Percentiles rank a stretch among this genome's conserved stretches.
These are phyloP conservation scores for Dendrobium officinale DNA, from an alignment of 106 monocot species.

Conservation along the genomic window DNA sequence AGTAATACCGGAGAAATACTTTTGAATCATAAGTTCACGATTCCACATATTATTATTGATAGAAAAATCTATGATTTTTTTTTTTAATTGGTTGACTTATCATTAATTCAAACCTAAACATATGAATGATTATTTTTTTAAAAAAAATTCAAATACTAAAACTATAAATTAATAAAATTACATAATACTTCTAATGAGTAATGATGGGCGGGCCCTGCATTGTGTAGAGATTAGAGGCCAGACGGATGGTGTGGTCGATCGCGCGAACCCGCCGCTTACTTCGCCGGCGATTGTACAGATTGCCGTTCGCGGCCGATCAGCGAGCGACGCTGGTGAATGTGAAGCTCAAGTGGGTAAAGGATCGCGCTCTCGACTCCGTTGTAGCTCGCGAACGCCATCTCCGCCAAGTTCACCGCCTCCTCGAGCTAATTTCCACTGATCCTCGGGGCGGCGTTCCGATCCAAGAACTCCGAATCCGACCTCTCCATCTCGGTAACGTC, in stretches of 20 bases:
- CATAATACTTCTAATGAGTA: too few species aligned
- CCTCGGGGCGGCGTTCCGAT: constrained; percentile 12
- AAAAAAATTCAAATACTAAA: too few species aligned
- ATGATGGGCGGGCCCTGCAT: too few species aligned
- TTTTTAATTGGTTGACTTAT: too few species aligned
- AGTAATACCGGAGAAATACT: too few species aligned
- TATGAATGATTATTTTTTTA: too few species aligned
- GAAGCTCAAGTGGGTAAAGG: constrained; percentile 57
- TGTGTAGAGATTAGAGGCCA: neutral
- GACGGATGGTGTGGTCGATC: neutral
- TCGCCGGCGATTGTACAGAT: neutral
- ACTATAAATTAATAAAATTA: too few species aligned
- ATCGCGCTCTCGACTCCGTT: constrained; percentile 49
- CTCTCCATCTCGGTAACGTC: constrained; percentile 12
- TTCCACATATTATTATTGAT: too few species aligned
- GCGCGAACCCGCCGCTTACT: neutral
- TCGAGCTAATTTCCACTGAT: constrained; percentile 26
- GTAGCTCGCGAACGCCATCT: constrained; percentile 72
- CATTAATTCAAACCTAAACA: too few species aligned
- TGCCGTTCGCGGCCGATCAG: constrained; percentile 7
- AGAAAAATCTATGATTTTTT: too few species aligned
- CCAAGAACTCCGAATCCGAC: constrained; percentile 2
- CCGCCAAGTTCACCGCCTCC: constrained; percentile 41
- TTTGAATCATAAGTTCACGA: too few species aligned
- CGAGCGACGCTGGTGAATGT: constrained; percentile 59